These are phyloP conservation scores for Selaginella tamariscina DNA, from an alignment of 75 land plant species.

Conservation along the genomic window DNA sequence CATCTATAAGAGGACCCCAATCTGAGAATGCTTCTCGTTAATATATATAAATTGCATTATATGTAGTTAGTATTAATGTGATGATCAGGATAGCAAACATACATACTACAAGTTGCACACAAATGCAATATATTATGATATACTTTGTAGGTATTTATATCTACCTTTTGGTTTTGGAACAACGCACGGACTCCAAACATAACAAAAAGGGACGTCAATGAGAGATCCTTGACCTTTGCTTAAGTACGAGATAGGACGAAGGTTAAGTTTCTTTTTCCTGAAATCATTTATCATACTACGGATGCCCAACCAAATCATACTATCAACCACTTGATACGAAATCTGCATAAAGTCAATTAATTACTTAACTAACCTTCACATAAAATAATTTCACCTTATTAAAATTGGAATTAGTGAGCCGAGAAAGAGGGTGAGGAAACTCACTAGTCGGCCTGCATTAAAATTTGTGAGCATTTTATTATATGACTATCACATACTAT, in stretches of 20 bases:
- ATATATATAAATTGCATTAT: too few species aligned
- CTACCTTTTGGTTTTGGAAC: slow-evolving; percentile 12
- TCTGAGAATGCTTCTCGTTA: too few species aligned
- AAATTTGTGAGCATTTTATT: not conserved
- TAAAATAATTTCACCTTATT: not conserved
- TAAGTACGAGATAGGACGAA: slow-evolving; percentile 9
- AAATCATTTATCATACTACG: slow-evolving; percentile 8
- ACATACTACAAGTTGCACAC: not conserved
- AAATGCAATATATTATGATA: too few species aligned
- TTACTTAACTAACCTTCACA: not conserved
- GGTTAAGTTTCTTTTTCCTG: slow-evolving; percentile 5
- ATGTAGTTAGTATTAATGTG: too few species aligned
- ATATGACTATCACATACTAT: too few species aligned
- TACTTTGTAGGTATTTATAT: not conserved
- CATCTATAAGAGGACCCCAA: slow-evolving; percentile 12
- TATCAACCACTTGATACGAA: slow-evolving; percentile 8
- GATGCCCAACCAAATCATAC: slow-evolving; percentile 5
- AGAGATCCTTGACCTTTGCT: not conserved
- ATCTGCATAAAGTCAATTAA: not conserved
- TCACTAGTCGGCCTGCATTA: slow-evolving; percentile 8
- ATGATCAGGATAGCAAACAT: too few species aligned
- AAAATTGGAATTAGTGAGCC: not conserved
- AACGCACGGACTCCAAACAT: slow-evolving; percentile 5
- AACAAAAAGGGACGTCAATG: not conserved
- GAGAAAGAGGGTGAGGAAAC: slow-evolving; percentile 7